Conservation (phyloP, 805 yeast genomes). For the Blastobotrys parvus region DNA sequence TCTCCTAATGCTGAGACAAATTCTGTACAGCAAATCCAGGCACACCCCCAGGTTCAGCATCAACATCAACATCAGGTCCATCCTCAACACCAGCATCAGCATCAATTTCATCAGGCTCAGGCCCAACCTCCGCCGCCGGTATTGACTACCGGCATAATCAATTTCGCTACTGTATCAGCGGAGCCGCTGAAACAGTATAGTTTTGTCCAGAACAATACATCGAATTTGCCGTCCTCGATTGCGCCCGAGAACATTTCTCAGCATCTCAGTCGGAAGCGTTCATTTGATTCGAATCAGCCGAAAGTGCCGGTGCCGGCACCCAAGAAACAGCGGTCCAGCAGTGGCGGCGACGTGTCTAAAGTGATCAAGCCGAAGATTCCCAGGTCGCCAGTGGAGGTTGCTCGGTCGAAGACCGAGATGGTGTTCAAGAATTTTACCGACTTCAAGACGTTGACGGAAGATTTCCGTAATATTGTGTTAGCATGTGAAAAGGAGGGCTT, state of each 20-base stretch:
- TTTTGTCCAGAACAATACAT: too few relatives aligned
- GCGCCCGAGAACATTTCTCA: too few relatives aligned
- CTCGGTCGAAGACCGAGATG: not conserved
- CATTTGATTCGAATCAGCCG: not conserved
- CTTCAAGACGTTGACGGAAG: not conserved
- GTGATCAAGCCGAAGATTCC: too few relatives aligned
- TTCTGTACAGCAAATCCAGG: not conserved
- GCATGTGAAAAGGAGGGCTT: not conserved
- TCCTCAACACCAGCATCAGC: not conserved
- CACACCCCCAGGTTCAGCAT: not conserved
- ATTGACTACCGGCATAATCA: too few relatives aligned
- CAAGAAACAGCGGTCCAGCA: not conserved
- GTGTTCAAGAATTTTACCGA: not conserved
- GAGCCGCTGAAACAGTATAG: too few relatives aligned
- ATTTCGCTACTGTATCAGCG: too few relatives aligned
- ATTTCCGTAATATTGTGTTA: not conserved
- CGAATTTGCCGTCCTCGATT: too few relatives aligned
- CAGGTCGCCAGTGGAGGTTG: not conserved
- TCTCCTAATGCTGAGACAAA: too few relatives aligned
- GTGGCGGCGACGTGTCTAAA: too few relatives aligned
- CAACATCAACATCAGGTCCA: not conserved
- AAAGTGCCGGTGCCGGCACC: not conserved
- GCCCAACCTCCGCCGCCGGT: not conserved
- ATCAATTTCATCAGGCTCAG: not conserved
- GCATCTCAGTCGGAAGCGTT: too few relatives aligned